A percentile compares a stretch with the other conserved stretches of the same genome.
Conservation (phyloP, 768 basidiomycete genomes). For the Mycena galericulata region DNA sequence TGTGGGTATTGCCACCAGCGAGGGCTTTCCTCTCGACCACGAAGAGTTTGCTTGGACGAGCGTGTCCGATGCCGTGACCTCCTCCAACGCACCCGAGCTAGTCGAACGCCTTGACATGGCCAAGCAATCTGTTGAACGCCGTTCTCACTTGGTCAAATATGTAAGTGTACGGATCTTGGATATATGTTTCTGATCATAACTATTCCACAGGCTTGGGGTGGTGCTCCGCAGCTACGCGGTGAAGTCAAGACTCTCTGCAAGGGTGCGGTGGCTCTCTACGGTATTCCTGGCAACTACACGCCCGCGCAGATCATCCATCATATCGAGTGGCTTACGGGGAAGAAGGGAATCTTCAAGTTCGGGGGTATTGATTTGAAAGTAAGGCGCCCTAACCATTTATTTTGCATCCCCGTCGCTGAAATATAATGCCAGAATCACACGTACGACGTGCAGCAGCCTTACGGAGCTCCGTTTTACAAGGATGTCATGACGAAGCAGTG, state of each 20-base stretch:
- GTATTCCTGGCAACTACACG: neutral
- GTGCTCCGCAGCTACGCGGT: neutral
- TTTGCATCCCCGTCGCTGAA: neutral
- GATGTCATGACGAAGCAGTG: constrained; percentile 6
- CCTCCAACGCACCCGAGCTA: neutral
- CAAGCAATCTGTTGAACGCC: neutral
- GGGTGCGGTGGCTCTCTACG: neutral
- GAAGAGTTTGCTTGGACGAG: neutral
- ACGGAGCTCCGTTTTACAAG: neutral
- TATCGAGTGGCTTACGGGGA: neutral
- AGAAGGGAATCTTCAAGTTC: constrained; percentile 4
- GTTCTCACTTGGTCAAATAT: neutral
- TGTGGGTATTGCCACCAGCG: neutral
- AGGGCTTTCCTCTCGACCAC: neutral
- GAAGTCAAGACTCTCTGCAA: constrained; percentile 1
- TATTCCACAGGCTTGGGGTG: constrained; percentile 1
- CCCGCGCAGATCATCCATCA: neutral
- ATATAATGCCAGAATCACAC: neutral
- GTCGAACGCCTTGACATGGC: neutral
- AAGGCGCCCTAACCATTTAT: neutral
- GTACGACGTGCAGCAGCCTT: constrained; percentile 3
- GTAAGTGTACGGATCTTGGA: neutral
- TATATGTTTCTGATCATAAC: neutral
- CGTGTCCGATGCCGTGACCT: neutral
- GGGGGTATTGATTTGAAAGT: constrained; percentile 5